Evolutionary conservation across 768 basidiomycete genomes (phyloP), one percentile per base, ranked within the genome.

Genomic region (Daedalea quercina): DNA sequence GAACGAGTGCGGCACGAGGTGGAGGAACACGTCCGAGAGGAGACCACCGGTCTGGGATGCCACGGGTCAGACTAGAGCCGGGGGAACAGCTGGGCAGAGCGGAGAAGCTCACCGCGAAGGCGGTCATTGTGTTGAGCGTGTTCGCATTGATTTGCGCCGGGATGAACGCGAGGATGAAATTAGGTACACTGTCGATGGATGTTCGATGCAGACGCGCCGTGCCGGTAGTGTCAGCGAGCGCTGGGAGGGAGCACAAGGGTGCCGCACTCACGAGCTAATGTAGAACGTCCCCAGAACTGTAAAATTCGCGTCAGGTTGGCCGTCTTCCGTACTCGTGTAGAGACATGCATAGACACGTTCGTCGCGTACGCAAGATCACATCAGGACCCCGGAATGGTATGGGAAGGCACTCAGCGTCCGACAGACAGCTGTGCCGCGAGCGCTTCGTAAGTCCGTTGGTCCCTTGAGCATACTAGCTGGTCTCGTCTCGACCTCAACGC

Each of bases 91-190:
- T 11, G 24, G 31, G 9, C 34, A 52, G 53, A 46, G 57, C 41
- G 41, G 41, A 50, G 52, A 54, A 47, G 66, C 85, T 67, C 66
- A 90, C 88, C 55, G 92, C 92, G 66, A 94, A 94, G 6, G 92
- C 89, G 31, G 91, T 94, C 91, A 94, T 94, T 12, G 89, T 92
- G 63, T 94, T 94, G 54, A 94, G 77, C 42, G 90, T 92, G 66
- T 90, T 76, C 15, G 78, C 76, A 68, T 86, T 84, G 63, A 95
- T 91, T 66, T 92, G 76, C 50, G 88, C 87, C 25, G 93, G 93
- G 60, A 95, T 94, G 66, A 94, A 93, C 4, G 90, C 89, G 49
- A 96, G 85, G 57, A 96, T 92, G 61, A 96, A 90, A 71, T 96
- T 96, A 46, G 93, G 93, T 53, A 94, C 81, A 34, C 91, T 94